Percentiles rank a stretch among this genome's conserved stretches.
These are phyloP conservation scores for Colletotrichum sp. DNA, from an alignment of 2,329 filamentous ascomycete species.

Conservation along the genomic window DNA sequence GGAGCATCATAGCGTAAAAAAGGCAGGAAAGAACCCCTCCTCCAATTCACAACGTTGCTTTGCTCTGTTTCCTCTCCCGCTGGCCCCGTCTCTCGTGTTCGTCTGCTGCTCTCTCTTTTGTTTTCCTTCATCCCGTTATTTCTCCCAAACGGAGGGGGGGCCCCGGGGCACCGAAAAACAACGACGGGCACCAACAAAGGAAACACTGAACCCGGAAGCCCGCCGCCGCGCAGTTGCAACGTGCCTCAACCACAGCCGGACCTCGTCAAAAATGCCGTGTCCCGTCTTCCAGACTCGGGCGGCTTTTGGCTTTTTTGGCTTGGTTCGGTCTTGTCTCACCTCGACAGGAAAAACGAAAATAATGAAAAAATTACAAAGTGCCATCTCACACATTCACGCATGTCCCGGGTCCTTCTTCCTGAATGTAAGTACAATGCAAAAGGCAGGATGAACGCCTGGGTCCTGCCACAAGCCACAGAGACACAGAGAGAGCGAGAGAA, in stretches of 20 bases:
- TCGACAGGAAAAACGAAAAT: neutral
- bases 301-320: neutral
- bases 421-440: neutral
- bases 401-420: neutral
- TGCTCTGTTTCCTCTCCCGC: neutral
- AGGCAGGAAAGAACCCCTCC: neutral
- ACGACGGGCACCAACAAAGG: neutral
- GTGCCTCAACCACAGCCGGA: constrained; percentile 8
- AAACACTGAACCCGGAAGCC: neutral
- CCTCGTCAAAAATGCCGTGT: neutral
- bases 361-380: neutral
- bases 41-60: neutral
- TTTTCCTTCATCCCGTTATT: neutral
- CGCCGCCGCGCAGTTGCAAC: constrained; percentile 15
- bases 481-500: neutral
- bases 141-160: neutral
- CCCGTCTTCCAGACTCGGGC: constrained; percentile 2
- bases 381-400: neutral
- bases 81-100: neutral
- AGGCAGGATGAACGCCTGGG: neutral
- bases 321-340: constrained; percentile 11
- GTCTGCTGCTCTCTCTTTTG: neutral
- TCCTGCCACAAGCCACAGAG: neutral
- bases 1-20: constrained; percentile 5
- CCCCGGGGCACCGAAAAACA: neutral